Conservation (phyloP, 2,329 filamentous ascomycete genomes). For the Endothia cerciana region DNA sequence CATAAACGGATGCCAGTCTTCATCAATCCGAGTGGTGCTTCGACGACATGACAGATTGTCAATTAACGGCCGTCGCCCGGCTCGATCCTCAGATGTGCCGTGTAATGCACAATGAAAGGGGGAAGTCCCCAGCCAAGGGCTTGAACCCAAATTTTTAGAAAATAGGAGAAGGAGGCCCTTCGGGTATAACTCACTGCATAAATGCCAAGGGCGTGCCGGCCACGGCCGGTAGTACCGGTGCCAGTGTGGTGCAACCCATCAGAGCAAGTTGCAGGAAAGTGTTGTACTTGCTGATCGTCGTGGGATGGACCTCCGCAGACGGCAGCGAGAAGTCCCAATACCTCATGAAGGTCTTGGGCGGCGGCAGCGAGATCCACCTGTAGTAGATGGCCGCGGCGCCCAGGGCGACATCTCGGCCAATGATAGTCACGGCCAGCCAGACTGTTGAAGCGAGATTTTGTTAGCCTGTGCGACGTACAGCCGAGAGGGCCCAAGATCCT, state of each 20-base stretch:
- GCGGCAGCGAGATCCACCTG: conserved; percentile 90
- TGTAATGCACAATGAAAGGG: neutral
- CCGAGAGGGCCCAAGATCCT: neutral
- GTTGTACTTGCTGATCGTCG: conserved; percentile 87
- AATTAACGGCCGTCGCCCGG: neutral
- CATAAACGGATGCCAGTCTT: neutral
- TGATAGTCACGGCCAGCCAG: conserved; percentile 87
- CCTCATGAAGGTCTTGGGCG: conserved; percentile 86
- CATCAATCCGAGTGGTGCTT: neutral
- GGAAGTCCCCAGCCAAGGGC: neutral
- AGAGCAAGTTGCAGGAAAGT: conserved; percentile 88
- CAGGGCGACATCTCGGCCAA: conserved; percentile 84
- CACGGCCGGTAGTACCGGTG: conserved; percentile 72
- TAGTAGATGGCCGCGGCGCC: conserved; percentile 91
- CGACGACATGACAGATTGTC: neutral
- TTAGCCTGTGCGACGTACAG: conserved; percentile 16
- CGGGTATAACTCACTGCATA: conserved; percentile 63
- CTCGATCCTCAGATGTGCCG: neutral
- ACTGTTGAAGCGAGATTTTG: conserved; percentile 49
- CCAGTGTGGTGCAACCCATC: conserved; percentile 80
- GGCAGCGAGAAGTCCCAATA: conserved; percentile 99
- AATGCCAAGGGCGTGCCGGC: conserved; percentile 58
- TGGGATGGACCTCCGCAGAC: conserved; percentile 81
- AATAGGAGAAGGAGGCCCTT: neutral
- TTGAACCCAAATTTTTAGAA: neutral